phyloP scores from a whole-genome alignment of 2,329 filamentous ascomycete species.

The Penicillium sp. region DNA sequence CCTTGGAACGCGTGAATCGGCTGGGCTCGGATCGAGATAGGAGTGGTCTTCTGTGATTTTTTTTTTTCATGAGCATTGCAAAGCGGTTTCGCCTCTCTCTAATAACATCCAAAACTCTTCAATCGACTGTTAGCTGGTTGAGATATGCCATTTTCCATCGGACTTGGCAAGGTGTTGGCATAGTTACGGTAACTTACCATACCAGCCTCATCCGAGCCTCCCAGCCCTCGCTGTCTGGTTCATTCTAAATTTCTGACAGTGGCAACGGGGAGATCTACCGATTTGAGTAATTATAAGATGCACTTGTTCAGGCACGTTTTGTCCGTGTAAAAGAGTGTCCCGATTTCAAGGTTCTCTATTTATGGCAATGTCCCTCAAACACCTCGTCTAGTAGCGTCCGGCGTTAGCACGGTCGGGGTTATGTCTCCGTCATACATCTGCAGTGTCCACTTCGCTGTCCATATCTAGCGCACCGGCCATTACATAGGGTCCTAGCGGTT shows the following conservation, averaged over 20 bases:
- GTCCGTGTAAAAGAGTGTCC: no score
- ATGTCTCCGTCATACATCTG: neutral
- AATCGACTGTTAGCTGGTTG: no score
- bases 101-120: no score
- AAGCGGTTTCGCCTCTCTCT: neutral
- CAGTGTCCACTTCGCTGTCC: neutral
- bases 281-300: neutral
- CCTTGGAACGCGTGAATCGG: neutral
- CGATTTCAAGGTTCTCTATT: neutral
- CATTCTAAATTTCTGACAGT: conserved; percentile 22
- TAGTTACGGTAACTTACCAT: conserved; percentile 10
- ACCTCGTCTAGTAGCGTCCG: neutral
- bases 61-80: neutral
- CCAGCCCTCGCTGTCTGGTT: conserved; percentile 11
- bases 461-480: neutral
- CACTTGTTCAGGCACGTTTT: neutral
- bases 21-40: neutral
- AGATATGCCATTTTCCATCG: no score
- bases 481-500: neutral
- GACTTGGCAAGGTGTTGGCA: neutral
- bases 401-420: neutral
- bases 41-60: neutral
- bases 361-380: neutral
- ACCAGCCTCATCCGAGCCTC: conserved; percentile 12
- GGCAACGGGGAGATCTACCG: conserved; percentile 17